Evolutionary conservation across 768 basidiomycete species (phyloP).

Genomic region (Chalciporus sphaerocephalus): DNA sequence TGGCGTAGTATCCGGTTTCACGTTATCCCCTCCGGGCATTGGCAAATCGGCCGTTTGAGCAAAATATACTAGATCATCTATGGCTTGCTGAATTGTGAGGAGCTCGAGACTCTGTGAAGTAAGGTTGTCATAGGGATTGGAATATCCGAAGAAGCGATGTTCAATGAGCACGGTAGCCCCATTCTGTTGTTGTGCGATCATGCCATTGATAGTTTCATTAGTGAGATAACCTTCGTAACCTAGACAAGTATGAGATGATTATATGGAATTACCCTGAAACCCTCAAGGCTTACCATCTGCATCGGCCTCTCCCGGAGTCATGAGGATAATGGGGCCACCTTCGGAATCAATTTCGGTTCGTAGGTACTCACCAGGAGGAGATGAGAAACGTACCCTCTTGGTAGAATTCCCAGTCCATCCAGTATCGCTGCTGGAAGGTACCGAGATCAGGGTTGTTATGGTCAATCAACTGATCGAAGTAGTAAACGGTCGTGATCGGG

Average conservation of each 20-base stretch:
- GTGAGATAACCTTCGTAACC: slow-evolving; percentile 52
- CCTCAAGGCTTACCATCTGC: slow-evolving; percentile 36
- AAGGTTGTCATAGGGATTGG: slow-evolving; percentile 63
- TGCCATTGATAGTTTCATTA: slow-evolving; percentile 58
- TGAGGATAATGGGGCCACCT: slow-evolving; percentile 27
- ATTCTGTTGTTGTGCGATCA: slow-evolving; percentile 60
- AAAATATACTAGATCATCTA: slow-evolving; percentile 70
- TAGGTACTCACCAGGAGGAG: neutral
- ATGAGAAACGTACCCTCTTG: slow-evolving; percentile 36
- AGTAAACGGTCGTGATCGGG: slow-evolving; percentile 25
- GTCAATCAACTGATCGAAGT: slow-evolving; percentile 36
- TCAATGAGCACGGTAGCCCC: slow-evolving; percentile 63
- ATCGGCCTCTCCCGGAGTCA: slow-evolving; percentile 62
- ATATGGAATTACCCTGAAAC: neutral
- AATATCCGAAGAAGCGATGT: slow-evolving; percentile 73
- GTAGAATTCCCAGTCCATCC: slow-evolving; percentile 67
- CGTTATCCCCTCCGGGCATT: slow-evolving; percentile 58
- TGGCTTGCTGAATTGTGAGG: slow-evolving; percentile 70
- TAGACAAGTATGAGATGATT: slow-evolving; percentile 1
- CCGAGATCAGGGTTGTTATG: slow-evolving; percentile 55
- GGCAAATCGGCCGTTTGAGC: slow-evolving; percentile 61
- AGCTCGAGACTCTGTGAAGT: slow-evolving; percentile 50
- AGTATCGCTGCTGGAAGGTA: slow-evolving; percentile 75
- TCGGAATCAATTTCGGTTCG: neutral
- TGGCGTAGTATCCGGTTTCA: slow-evolving; percentile 49